Base-by-base conservation (phyloP, 306 rosid species). In the Castanea crenata region DNA sequence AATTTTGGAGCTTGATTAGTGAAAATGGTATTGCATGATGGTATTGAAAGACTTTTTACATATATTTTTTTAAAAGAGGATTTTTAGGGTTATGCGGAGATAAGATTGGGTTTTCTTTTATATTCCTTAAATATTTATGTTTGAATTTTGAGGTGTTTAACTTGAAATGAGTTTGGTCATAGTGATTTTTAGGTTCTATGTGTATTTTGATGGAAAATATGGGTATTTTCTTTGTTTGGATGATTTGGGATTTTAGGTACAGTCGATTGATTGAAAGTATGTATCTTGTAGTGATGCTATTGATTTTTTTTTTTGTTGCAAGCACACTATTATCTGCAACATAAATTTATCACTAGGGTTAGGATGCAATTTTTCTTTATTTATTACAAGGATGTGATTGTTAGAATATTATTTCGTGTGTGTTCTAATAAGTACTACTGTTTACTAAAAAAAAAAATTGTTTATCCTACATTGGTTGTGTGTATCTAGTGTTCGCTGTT, bases 1-100 rank as follows among this genome's bases (percentile, higher is more conserved):
- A 35, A 69, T 46, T 79, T 49, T 56, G 49, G 38, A 18, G 76
- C 76, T 74, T 77, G 56, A 19, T 68, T 55, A 9, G 71, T 51
- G 55, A 44, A 75, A 32, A 73, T 55, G 75, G 75, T 76, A 31
- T 8, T 64, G 12, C 3, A 18, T 38, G 18, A 20, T 62, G 2
- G 29, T 27, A 27, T 27, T 27, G 29, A 27, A 27, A 27, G 29
- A 27, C 23, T 23, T 0, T 23, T 1, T 23, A 0, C 23, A 23
- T 23, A 23, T 23, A 23, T 23, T 23, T 23, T 23, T 0, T 23
- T 23, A 23, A 23, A 23, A 23, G 23, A 27, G 29, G 0, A 58
- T 23, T 13, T 13, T 55, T 21, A 34, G 57, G 63, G n/a, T 54
- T 74, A 64, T 16, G 15, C 31, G 44, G 44, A 12, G 6, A 9